A percentile compares a stretch with the other conserved stretches of the same genome.
phyloP scores from a whole-genome alignment of 371 early-diverging fungal genomes.

The Mucor piriformis region DNA sequence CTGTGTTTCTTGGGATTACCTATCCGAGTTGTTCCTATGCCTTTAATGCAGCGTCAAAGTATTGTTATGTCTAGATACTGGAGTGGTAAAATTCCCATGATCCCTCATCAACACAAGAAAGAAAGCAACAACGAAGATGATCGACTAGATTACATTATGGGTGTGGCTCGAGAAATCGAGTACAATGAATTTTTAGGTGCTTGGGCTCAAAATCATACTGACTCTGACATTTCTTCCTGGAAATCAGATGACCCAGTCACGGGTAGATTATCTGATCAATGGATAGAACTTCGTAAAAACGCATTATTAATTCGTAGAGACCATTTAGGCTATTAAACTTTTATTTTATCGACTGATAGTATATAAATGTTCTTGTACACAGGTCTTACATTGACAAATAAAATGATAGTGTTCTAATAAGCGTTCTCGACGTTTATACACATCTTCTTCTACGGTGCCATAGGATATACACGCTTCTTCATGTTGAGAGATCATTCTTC shows the following conservation, averaged over 20 bases:
- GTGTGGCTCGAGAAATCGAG: conserved; percentile 19
- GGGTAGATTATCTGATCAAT: conserved; percentile 27
- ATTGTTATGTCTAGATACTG: conserved; percentile 50
- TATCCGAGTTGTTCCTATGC: conserved; percentile 58
- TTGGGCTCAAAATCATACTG: conserved; percentile 38
- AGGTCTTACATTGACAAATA: conserved; percentile 69
- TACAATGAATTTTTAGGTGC: conserved; percentile 38
- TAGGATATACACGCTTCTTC: conserved; percentile 79
- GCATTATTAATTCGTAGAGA: conserved; percentile 29
- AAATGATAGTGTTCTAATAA: conserved; percentile 69
- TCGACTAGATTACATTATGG: conserved; percentile 24
- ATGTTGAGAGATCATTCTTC: conserved; percentile 46
- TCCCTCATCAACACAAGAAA: not conserved
- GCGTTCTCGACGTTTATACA: conserved; percentile 46
- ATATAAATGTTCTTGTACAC: conserved; percentile 47
- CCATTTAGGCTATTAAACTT: conserved; percentile 39
- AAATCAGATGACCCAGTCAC: conserved; percentile 28
- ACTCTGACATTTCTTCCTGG: conserved; percentile 16
- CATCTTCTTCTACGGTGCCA: conserved; percentile 50
- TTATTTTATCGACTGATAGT: not conserved
- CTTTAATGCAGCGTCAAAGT: conserved; percentile 57
- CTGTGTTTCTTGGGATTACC: conserved; percentile 63
- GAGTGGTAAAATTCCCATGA: conserved; percentile 39
- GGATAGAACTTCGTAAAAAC: conserved; percentile 29
- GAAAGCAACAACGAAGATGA: conserved; percentile 17